Conservation (phyloP, 805 yeast species). For the Candida maesae region DNA sequence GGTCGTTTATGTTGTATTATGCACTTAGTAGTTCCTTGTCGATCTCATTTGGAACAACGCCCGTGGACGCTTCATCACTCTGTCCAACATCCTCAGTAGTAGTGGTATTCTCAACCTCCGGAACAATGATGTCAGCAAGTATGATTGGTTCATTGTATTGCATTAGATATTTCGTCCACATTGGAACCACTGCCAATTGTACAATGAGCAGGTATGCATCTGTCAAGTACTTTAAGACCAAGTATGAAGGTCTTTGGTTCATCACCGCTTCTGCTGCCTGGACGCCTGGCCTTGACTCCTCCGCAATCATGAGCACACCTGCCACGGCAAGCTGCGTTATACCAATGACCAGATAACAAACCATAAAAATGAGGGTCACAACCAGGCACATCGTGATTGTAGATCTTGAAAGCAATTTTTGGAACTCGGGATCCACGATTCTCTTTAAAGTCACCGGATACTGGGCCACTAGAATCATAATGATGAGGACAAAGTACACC, state of each 20-base stretch:
- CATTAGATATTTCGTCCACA: not conserved
- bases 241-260: not conserved
- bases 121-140: not conserved
- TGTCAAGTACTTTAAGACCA: not conserved
- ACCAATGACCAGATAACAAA: not conserved
- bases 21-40: too few relatives aligned
- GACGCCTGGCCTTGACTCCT: not conserved
- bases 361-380: not conserved
- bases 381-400: not conserved
- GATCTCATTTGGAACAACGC: too few relatives aligned
- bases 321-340: not conserved
- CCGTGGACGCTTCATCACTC: too few relatives aligned
- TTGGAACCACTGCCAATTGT: not conserved
- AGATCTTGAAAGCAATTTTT: not conserved
- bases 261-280: not conserved
- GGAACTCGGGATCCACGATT: not conserved
- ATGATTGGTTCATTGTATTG: not conserved
- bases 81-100: too few relatives aligned
- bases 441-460: not conserved
- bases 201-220: not conserved
- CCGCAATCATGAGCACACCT: not conserved
- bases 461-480: not conserved
- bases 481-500: not conserved
- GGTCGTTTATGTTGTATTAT: too few relatives aligned
- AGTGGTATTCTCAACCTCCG: not conserved